phyloP scores from a whole-genome alignment of 768 basidiomycete genomes.

The Lanmaoa rubissima region DNA sequence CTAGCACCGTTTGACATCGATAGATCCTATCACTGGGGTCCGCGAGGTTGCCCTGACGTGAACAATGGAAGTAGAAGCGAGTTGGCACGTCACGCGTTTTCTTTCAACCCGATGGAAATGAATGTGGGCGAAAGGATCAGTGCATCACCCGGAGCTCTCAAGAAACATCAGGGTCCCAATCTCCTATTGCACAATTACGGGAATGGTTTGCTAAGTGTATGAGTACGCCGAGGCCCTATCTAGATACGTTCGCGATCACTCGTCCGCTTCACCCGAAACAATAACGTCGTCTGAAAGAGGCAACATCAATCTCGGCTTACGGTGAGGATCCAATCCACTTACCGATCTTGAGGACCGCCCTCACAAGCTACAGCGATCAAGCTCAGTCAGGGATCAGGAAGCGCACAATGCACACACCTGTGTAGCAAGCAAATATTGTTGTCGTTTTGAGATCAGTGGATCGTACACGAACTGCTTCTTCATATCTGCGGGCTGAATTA shows the following conservation, averaged over 20 bases:
- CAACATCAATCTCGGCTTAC: not conserved
- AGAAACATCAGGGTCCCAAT: not conserved
- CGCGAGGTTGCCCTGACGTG: not conserved
- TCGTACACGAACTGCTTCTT: conserved; percentile 96
- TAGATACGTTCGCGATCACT: conserved; percentile 39
- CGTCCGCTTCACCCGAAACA: conserved; percentile 65
- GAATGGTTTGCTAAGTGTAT: conserved; percentile 20
- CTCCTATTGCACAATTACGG: conserved; percentile 25
- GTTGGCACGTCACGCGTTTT: not conserved
- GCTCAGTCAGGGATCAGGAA: conserved; percentile 5
- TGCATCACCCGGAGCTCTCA: no score
- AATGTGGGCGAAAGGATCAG: no score
- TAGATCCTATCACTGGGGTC: not conserved
- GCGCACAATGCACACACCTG: conserved; percentile 51
- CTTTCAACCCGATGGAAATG: not conserved
- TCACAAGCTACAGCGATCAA: conserved; percentile 56
- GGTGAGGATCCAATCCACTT: conserved; percentile 23
- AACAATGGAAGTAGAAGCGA: not conserved
- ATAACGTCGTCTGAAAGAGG: conserved; percentile 69
- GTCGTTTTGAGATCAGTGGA: conserved; percentile 94
- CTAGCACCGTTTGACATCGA: no score
- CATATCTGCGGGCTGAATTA: conserved; percentile 67
- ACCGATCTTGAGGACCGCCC: conserved; percentile 89
- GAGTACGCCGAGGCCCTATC: conserved; percentile 4
- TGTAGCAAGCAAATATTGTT: conserved; percentile 96